phyloP scores from a whole-genome alignment of 139 green algal genomes.

The Volvox africanus region DNA sequence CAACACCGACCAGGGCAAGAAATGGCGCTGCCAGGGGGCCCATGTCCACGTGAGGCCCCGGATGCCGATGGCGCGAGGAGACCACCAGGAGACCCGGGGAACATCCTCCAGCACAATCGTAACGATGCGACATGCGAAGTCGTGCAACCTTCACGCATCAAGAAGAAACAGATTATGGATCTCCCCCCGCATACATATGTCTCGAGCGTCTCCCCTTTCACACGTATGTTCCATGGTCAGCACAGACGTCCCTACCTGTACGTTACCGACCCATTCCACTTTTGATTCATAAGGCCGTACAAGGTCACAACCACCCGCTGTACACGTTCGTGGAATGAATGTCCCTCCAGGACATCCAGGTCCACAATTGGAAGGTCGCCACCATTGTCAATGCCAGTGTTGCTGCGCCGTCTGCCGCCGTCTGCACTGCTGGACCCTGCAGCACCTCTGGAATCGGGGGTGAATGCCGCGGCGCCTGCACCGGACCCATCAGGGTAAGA shows the following conservation, averaged over 20 bases:
- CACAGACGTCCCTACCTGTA: conserved; percentile 10
- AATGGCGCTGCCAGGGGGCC: no score
- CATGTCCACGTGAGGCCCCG: no score
- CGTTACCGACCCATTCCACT: not conserved
- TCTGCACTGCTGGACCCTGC: not conserved
- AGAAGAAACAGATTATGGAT: not conserved
- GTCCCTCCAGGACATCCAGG: not conserved
- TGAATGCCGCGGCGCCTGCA: not conserved
- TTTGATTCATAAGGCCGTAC: not conserved
- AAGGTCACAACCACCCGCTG: not conserved
- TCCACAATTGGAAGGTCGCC: not conserved
- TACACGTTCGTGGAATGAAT: not conserved
- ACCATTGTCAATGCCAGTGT: not conserved
- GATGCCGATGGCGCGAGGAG: no score
- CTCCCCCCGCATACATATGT: not conserved
- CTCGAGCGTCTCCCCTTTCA: not conserved
- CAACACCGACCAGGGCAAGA: no score
- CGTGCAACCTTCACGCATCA: not conserved
- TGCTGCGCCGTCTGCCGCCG: not conserved
- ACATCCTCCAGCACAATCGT: not conserved
- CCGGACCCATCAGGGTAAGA: not conserved
- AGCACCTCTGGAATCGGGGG: not conserved
- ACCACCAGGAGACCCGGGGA: no score
- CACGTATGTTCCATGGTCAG: not conserved
- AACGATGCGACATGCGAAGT: not conserved